Base-by-base conservation (phyloP, 1,284 basidiomycete species). In the Leccinum pachyderme region DNA sequence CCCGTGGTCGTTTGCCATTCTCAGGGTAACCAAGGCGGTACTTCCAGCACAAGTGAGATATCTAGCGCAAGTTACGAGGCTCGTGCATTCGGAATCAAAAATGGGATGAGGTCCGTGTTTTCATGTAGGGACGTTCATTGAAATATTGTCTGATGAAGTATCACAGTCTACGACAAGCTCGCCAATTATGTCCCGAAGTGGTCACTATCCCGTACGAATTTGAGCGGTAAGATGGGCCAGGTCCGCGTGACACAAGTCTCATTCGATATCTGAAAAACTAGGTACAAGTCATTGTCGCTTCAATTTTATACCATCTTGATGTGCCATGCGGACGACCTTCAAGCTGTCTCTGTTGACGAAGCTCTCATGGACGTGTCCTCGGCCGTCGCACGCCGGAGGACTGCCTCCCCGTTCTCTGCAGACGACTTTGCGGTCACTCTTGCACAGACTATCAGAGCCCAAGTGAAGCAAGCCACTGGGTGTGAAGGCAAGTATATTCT, bases 301-400 rank as follows among this genome's bases (percentile, higher is more conserved):
- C 81, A 89, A 33, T 97, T 98, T 68, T 99, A 99, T 72, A 91
- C 91, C 1, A 89, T 97, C 52, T 78, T 99, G 22, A 91, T 98
- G 81, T 77, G 81, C 0, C 86, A 93, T 63, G 90, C 93, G 5
- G 94, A 98, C 64, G 92, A 95, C 60, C 78, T 98, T 4, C 89
- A 98, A 74, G 95, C 95, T 1, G 95, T 98, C 2, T 96, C 93
- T 6, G 91, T 99, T 2, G 96, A 99, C 62, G 96, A 99, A 71
- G 95, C 94, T 0, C 79, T 98, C 9, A 83, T 98, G 57, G 95
- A 98, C 55, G 92, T 95, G 5, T 89, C 91, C 0, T 81, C 75
- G 8, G 81, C 82, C 0, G 82, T 92, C 43, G 80, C 69, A 37
- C 77, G 77, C 57, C 73, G 80, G 13, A 70, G 66, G 46, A 64